A percentile compares a stretch with the other conserved stretches of the same genome.
phyloP scores from a whole-genome alignment of 176 grass and related monocot species.

The Themeda triandra region DNA sequence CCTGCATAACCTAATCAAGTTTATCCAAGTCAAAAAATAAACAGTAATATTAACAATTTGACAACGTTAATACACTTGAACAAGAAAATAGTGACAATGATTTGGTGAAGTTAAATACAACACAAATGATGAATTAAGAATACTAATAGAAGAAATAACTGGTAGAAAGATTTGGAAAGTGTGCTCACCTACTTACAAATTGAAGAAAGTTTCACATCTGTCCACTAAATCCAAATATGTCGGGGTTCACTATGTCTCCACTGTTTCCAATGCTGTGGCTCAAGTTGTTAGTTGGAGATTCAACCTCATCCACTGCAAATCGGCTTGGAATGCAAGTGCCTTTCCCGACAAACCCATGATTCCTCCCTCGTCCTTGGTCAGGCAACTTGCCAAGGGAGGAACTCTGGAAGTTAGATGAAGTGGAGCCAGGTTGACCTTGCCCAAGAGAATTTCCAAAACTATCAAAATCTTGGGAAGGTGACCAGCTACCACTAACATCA shows the following conservation, averaged over 20 bases:
- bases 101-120: constrained; percentile 9
- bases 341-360: constrained; percentile 96
- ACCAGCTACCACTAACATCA: constrained; percentile 49
- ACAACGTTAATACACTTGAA: neutral
- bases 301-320: constrained; percentile 87
- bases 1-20: neutral
- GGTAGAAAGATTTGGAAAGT: neutral
- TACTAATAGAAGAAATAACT: neutral
- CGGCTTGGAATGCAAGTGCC: constrained; percentile 84
- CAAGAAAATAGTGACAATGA: neutral
- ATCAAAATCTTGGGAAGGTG: constrained; percentile 40
- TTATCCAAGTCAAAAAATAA: neutral
- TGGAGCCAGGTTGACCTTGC: constrained; percentile 26
- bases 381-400: constrained; percentile 45
- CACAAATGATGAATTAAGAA: neutral
- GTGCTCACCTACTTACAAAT: constrained; percentile 67
- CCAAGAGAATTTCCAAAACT: constrained; percentile 43
- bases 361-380: constrained; percentile 61
- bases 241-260: constrained; percentile 64
- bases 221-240: constrained; percentile 67
- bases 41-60: constrained; percentile 4
- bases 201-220: constrained; percentile 61
- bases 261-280: constrained; percentile 67
- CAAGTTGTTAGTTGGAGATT: constrained; percentile 76
- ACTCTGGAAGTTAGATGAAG: constrained; percentile 49